These are phyloP conservation scores for Haematococcus sp. DNA, from an alignment of 139 green algal species.

Conservation along the genomic window DNA sequence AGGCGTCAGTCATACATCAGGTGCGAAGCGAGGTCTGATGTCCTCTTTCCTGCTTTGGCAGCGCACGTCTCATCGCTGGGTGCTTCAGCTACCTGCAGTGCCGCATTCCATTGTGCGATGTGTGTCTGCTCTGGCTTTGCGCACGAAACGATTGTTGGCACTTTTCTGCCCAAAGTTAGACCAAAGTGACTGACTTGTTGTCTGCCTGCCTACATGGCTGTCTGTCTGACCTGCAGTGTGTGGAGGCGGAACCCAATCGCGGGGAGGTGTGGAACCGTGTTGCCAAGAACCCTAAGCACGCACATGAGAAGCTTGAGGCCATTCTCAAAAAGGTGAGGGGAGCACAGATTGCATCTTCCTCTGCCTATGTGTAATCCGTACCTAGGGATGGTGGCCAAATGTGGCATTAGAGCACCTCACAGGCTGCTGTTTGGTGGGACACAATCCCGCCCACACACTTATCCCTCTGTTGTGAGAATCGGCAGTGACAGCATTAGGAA, in stretches of 20 bases:
- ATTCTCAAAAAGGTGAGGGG: slow-evolving; percentile 72
- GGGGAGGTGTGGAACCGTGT: slow-evolving; percentile 89
- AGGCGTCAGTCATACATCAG: slow-evolving; percentile 10
- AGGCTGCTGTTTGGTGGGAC: not conserved
- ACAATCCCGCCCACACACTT: no score
- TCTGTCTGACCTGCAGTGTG: not conserved
- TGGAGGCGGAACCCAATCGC: slow-evolving; percentile 77
- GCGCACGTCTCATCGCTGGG: no score
- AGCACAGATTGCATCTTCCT: not conserved
- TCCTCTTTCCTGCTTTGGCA: no score
- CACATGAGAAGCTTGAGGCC: slow-evolving; percentile 59
- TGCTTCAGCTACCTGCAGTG: no score
- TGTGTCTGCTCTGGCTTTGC: no score
- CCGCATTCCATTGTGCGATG: no score
- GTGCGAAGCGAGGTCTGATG: not conserved
- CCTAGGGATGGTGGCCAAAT: not conserved
- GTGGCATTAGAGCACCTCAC: not conserved
- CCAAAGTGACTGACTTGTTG: no score
- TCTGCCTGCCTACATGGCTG: no score
- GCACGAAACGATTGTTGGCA: no score
- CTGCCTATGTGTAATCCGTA: not conserved
- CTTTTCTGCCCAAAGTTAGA: no score
- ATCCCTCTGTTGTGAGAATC: no score
- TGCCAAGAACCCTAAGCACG: slow-evolving; percentile 77
- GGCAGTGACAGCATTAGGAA: no score